A percentile compares a stretch with the other conserved stretches of the same genome.
Evolutionary conservation across 495 filamentous ascomycete genomes (phyloP).

Genomic region (Chlorociboria aeruginascens): DNA sequence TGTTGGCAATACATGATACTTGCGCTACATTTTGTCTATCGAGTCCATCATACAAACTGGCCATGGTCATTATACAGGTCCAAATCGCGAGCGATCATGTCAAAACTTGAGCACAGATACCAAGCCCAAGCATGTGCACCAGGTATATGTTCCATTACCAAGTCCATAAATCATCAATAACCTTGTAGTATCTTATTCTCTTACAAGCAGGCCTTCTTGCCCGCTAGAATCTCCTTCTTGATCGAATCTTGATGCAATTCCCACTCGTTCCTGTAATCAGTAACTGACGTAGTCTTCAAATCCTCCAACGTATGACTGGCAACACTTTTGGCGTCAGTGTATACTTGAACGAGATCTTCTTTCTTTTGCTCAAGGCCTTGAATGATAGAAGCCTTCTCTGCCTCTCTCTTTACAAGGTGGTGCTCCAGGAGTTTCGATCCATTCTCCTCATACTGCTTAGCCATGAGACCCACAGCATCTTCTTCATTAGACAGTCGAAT

Average conservation of each 20-base stretch:
- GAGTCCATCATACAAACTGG: too few relatives aligned
- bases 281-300: neutral
- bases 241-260: conserved; percentile 6
- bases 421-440: conserved; percentile 6
- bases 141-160: too few relatives aligned
- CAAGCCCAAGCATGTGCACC: too few relatives aligned
- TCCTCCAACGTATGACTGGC: conserved; percentile 1
- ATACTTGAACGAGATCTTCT: conserved; percentile 1
- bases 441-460: conserved; percentile 14
- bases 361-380: conserved; percentile 2
- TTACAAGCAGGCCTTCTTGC: neutral
- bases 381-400: conserved; percentile 1
- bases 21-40: too few relatives aligned
- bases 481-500: conserved; percentile 13
- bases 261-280: conserved; percentile 9
- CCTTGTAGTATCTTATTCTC: neutral
- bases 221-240: conserved; percentile 2
- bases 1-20: too few relatives aligned
- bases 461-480: conserved; percentile 13
- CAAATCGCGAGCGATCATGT: too few relatives aligned
- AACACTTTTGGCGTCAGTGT: conserved; percentile 2
- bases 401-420: neutral
- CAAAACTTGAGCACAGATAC: too few relatives aligned
- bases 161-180: neutral
- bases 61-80: too few relatives aligned